These are phyloP conservation scores for Zygotorulaspora sp. DNA, from an alignment of 805 yeast genomes.

Conservation along the genomic window DNA sequence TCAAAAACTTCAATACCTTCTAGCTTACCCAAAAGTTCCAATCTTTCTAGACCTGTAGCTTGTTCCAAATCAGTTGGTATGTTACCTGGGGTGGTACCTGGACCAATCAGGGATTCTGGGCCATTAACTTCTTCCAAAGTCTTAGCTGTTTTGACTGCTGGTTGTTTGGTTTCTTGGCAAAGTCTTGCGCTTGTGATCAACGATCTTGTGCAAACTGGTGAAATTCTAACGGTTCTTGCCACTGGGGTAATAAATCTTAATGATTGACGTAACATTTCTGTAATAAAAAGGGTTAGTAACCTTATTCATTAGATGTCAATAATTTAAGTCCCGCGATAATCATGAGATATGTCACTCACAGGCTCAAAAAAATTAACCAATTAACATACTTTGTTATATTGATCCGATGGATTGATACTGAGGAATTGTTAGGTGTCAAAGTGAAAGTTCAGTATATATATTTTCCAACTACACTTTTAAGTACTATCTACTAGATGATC, in stretches of 20 bases:
- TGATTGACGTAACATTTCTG: slow-evolving; percentile 36
- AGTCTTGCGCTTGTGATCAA: slow-evolving; percentile 32
- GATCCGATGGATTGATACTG: slow-evolving; percentile 7
- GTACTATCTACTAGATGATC: too few relatives aligned
- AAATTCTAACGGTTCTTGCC: slow-evolving; percentile 33
- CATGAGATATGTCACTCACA: too few relatives aligned
- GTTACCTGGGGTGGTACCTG: slow-evolving; percentile 80
- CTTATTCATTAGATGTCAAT: too few relatives aligned
- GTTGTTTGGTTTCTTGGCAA: slow-evolving; percentile 34
- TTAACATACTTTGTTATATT: background rate
- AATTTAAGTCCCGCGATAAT: too few relatives aligned
- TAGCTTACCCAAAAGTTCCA: slow-evolving; percentile 86
- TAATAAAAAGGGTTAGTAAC: background rate
- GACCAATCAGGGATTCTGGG: slow-evolving; percentile 74
- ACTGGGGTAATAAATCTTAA: slow-evolving; percentile 30
- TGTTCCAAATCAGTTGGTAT: slow-evolving; percentile 94
- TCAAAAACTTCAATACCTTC: slow-evolving; percentile 96
- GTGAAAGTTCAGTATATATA: too few relatives aligned
- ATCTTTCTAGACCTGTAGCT: slow-evolving; percentile 97
- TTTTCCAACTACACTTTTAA: too few relatives aligned
- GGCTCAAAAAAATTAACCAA: too few relatives aligned
- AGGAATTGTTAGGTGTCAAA: too few relatives aligned
- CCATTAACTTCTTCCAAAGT: slow-evolving; percentile 74
- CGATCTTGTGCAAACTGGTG: slow-evolving; percentile 1
- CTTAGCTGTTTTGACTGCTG: slow-evolving; percentile 57